Conservation (phyloP, 345 rosid species). For the Aquilaria sinensis region DNA sequence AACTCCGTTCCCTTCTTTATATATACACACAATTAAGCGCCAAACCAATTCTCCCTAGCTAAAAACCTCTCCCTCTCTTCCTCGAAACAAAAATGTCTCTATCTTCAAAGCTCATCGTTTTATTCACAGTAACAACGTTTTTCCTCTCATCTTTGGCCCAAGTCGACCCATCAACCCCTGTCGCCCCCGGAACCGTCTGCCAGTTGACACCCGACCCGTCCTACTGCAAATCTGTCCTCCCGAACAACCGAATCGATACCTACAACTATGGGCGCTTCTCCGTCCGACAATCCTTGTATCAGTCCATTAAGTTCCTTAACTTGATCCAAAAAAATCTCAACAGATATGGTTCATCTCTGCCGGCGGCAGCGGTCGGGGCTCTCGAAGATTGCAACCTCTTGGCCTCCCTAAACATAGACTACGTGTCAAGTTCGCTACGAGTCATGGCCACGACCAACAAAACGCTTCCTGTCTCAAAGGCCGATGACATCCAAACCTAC, state of each 20-base stretch:
- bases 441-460: neutral
- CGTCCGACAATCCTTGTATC: slow-evolving; percentile 52
- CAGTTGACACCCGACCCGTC: slow-evolving; percentile 43
- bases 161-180: slow-evolving; percentile 14
- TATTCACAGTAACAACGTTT: neutral
- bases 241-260: slow-evolving; percentile 26
- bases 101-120: slow-evolving; percentile 2
- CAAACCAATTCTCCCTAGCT: neutral
- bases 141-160: slow-evolving; percentile 4
- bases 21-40: slow-evolving; percentile 1
- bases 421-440: slow-evolving; percentile 6
- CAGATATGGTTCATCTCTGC: slow-evolving; percentile 24
- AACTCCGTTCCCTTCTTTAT: neutral
- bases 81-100: neutral
- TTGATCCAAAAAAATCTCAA: slow-evolving; percentile 46
- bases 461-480: slow-evolving; percentile 1
- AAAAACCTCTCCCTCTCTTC: neutral
- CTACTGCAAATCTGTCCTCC: slow-evolving; percentile 35
- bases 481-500: slow-evolving; percentile 14
- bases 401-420: slow-evolving; percentile 17
- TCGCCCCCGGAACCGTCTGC: slow-evolving; percentile 34
- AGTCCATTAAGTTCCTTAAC: slow-evolving; percentile 47
- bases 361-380: slow-evolving; percentile 21
- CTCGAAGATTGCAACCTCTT: slow-evolving; percentile 25
- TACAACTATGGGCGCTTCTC: slow-evolving; percentile 51